These are phyloP conservation scores for Phytopythium boreale DNA, from an alignment of 352 stramenopile genomes.

Conservation along the genomic window DNA sequence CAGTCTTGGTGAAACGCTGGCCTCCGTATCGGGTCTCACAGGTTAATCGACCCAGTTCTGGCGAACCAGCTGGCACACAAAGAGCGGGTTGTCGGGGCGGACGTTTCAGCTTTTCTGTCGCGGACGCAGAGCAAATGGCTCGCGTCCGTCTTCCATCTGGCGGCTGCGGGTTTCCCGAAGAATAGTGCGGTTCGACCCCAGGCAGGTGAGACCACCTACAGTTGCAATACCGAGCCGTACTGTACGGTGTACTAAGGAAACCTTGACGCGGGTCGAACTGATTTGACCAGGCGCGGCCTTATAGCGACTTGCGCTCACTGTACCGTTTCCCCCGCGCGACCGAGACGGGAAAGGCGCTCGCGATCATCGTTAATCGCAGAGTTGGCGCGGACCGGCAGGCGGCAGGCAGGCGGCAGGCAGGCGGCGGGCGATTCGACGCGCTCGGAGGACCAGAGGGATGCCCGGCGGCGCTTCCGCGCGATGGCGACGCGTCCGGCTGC, in stretches of 20 bases:
- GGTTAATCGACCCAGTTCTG: not conserved
- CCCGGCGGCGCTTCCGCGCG: not conserved
- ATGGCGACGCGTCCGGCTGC: slow-evolving; percentile 1
- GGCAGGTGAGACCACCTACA: too few relatives aligned
- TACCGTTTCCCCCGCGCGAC: not conserved
- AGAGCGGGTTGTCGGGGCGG: not conserved
- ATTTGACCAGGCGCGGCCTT: not conserved
- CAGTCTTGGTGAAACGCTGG: not conserved
- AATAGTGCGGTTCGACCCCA: too few relatives aligned
- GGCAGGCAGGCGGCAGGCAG: not conserved
- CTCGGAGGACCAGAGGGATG: not conserved
- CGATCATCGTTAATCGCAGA: not conserved
- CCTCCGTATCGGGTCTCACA: not conserved
- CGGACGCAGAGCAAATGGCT: not conserved
- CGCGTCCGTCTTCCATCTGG: not conserved
- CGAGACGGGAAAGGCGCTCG: not conserved
- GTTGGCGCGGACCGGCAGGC: not conserved
- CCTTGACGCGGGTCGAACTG: not conserved
- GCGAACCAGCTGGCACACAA: not conserved
- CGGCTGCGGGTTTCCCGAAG: too few relatives aligned
- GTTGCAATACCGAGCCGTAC: too few relatives aligned
- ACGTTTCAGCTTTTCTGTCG: not conserved
- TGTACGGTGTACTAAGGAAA: not conserved
- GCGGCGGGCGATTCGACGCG: not conserved
- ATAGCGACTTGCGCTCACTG: not conserved